A percentile compares a stretch with the other conserved stretches of the same genome.
phyloP scores from a whole-genome alignment of 2,329 filamentous ascomycete genomes.

The Fusarium sambucinum region DNA sequence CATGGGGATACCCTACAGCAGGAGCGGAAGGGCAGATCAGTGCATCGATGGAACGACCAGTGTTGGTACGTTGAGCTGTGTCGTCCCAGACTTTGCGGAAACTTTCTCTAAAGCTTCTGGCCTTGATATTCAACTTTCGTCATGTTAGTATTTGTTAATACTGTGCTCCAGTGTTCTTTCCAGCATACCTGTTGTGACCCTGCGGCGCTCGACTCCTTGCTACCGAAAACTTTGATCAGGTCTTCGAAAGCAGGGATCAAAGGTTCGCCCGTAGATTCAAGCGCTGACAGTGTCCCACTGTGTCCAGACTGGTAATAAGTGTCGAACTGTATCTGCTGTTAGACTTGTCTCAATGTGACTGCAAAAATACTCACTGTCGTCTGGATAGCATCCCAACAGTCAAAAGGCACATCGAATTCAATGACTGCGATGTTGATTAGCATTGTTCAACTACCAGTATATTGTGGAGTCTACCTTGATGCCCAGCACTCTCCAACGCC shows the following conservation, averaged over 20 bases:
- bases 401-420: constrained; percentile 16
- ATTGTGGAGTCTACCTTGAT: too few species aligned
- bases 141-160: background rate
- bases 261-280: constrained; percentile 11
- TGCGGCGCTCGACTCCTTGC: background rate
- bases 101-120: background rate
- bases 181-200: background rate
- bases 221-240: constrained; percentile 13
- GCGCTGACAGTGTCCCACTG: background rate
- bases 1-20: constrained; percentile 1
- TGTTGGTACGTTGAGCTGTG: background rate
- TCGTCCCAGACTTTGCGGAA: constrained; percentile 1
- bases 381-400: constrained; percentile 19
- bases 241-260: constrained; percentile 17
- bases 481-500: constrained; percentile 8
- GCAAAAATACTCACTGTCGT: background rate
- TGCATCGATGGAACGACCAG: constrained; percentile 12
- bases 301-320: constrained; percentile 15
- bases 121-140: constrained; percentile 1
- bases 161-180: fast-evolving
- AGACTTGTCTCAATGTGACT: fast-evolving
- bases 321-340: background rate
- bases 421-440: too few species aligned
- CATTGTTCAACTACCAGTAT: too few species aligned
- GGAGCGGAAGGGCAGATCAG: constrained; percentile 16